Evolutionary conservation across 2,329 filamentous ascomycete genomes (phyloP).

Genomic region (Ophiobolus disseminans): DNA sequence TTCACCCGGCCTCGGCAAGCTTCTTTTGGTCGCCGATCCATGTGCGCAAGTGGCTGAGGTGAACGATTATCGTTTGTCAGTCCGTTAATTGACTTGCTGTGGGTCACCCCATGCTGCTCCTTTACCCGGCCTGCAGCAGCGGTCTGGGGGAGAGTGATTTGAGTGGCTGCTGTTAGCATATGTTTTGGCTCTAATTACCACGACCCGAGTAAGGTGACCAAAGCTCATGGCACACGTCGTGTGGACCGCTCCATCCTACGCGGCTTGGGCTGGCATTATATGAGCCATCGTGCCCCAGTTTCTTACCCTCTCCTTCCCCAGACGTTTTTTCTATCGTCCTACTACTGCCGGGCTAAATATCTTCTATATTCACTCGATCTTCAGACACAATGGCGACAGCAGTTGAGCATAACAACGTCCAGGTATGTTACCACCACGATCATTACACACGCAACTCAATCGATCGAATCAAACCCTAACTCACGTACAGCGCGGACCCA

Average conservation of each 20-base stretch:
- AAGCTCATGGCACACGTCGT: conserved; percentile 44
- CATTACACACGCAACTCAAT: not conserved
- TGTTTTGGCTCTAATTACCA: conserved; percentile 41
- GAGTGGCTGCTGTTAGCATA: conserved; percentile 38
- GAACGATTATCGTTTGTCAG: conserved; percentile 33
- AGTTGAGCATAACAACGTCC: conserved; percentile 43
- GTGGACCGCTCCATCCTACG: conserved; percentile 33
- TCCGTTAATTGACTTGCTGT: conserved; percentile 28
- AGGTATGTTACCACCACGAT: conserved; percentile 29
- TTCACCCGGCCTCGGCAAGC: conserved; percentile 38
- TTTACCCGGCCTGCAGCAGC: conserved; percentile 45
- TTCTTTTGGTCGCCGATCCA: conserved; percentile 37
- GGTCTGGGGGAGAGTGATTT: conserved; percentile 38
- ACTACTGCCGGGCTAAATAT: not conserved
- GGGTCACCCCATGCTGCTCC: conserved; percentile 30
- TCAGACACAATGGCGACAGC: conserved; percentile 52
- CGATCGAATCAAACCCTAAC: conserved; percentile 8
- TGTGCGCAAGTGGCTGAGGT: conserved; percentile 24
- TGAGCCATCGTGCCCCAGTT: conserved; percentile 41
- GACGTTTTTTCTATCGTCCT: conserved; percentile 10
- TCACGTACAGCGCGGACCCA: conserved; percentile 26
- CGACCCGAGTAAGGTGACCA: no score
- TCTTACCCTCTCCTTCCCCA: conserved; percentile 31
- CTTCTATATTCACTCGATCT: not conserved
- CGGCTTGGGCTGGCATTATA: conserved; percentile 40